These are phyloP conservation scores for Eucalyptus dawsonii DNA, from an alignment of 345 rosid species.

Conservation along the genomic window DNA sequence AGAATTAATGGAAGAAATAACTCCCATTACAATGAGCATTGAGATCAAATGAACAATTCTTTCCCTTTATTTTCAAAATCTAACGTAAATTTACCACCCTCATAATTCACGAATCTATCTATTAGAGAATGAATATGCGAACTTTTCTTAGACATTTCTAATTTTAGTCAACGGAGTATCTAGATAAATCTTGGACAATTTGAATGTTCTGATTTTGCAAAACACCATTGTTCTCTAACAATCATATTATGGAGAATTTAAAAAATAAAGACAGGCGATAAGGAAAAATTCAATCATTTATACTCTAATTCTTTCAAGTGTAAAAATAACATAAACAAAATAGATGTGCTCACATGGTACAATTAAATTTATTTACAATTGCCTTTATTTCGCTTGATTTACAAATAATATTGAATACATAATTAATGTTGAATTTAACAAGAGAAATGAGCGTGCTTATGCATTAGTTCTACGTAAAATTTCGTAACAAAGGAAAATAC, in stretches of 20 bases:
- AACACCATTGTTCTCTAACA: neutral
- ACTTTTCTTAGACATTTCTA: neutral
- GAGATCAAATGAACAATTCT: neutral
- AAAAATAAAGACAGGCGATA: rapidly evolving
- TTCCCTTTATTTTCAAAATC: neutral
- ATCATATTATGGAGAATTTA: neutral
- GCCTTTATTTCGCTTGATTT: neutral
- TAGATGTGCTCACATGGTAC: neutral
- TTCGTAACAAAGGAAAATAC: too few relatives aligned
- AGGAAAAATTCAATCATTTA: neutral
- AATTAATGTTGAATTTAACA: too few relatives aligned
- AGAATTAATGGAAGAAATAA: neutral
- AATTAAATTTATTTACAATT: neutral
- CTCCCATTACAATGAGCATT: neutral
- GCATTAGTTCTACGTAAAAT: too few relatives aligned
- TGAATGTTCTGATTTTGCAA: neutral
- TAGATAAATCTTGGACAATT: neutral
- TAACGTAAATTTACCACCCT: neutral
- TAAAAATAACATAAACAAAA: neutral
- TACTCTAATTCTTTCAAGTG: neutral
- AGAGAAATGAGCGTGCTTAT: too few relatives aligned
- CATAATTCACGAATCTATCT: too few relatives aligned
- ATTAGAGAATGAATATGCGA: neutral
- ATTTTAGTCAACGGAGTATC: neutral
- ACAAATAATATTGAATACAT: neutral